Base-by-base conservation (phyloP, 176 grass and related monocot genomes). In the Neostapfia colusana region DNA sequence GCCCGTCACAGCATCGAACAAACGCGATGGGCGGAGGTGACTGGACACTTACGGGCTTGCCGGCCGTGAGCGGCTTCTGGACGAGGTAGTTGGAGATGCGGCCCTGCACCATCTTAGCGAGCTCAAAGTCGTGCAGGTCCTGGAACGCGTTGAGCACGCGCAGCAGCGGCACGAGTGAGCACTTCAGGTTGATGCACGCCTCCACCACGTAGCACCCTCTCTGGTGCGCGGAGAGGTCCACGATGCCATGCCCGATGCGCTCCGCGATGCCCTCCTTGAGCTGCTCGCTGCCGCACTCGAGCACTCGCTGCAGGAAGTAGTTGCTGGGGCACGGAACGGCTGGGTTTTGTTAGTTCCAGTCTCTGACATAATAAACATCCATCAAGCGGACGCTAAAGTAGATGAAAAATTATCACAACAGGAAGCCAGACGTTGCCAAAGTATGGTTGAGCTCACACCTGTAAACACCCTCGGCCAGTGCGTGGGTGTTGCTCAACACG, bases 151-250 rank as follows among this genome's bases (percentile, higher is more conserved):
- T 10, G 34, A 87, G 50, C 74, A 87, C 59, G 40, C 3, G 16
- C 21, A 21, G 31, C 59, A 49, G 31, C 67, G 38, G 74, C 26
- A 1, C 9, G 8, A 8, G n/a, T 54, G 51, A 49, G 40, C 18
- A 3, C 40, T 16, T 6, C 4, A 5, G 15, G n/a, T 59, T 16
- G 74, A 78, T 83, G 74, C 79, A 83, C 6, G 79, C 51, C 85
- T 83, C 79, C 57, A 87, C 60, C 59, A 78, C 85, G 85, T 73
- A 87, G 85, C 80, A 78, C 18, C 79, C 85, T 23, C 18, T 26
- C 60, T 16, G 34, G 74, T 67, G 3, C 0, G 2, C 20, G 11
- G 74, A 66, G 40, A 87, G 50, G 50, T 0, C 1, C 31, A 27
- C 24, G 13, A 73, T 61, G 60, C 78, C 41, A 40, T 7, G 41